phyloP scores from a whole-genome alignment of 192 early-diverging fungal species.

The Diversispora epigaea region DNA sequence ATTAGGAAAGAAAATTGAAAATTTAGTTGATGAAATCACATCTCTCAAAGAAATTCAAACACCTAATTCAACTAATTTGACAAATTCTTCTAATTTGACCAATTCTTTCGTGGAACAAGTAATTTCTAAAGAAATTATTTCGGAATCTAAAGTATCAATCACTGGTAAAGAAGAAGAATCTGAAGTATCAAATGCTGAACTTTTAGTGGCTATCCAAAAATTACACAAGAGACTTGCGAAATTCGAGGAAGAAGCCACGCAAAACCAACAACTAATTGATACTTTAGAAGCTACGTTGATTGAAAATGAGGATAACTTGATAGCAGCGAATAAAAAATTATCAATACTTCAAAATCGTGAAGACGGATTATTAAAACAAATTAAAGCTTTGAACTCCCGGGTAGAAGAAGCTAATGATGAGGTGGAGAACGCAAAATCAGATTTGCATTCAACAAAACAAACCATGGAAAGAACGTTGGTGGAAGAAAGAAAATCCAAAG shows the following conservation, averaged over 20 bases:
- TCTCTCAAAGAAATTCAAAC: neutral
- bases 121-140: too few species aligned
- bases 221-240: constrained; percentile 41
- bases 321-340: constrained; percentile 39
- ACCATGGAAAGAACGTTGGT: constrained; percentile 42
- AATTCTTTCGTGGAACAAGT: too few species aligned
- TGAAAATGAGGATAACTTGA: constrained; percentile 43
- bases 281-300: constrained; percentile 47
- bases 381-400: constrained; percentile 42
- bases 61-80: too few species aligned
- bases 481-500: constrained; percentile 42
- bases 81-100: too few species aligned
- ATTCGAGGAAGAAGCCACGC: constrained; percentile 40
- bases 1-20: constrained; percentile 23
- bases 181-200: neutral
- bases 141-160: too few species aligned
- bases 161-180: too few species aligned
- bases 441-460: constrained; percentile 36
- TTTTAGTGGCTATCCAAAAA: constrained; percentile 24
- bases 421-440: constrained; percentile 23
- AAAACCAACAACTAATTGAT: constrained; percentile 35
- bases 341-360: constrained; percentile 38
- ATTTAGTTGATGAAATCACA: neutral
- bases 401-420: constrained; percentile 37
- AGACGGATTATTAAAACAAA: constrained; percentile 34